These are phyloP conservation scores for Drechslerella coelobrocha DNA, from an alignment of 2,329 filamentous ascomycete species.

Conservation along the genomic window DNA sequence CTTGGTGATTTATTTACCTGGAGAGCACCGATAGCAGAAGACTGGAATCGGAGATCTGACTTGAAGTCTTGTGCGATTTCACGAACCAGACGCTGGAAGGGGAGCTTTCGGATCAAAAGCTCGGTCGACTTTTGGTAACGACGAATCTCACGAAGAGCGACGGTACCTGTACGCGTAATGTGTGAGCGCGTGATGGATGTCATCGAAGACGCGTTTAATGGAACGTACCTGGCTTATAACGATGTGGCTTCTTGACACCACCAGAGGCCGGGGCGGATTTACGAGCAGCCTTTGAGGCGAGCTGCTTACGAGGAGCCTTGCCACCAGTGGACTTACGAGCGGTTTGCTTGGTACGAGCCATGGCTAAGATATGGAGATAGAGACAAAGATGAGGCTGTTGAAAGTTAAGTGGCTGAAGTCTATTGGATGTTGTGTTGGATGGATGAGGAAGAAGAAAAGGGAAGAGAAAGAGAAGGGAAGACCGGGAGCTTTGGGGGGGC, in stretches of 20 bases:
- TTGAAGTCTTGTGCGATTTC: constrained; percentile 97
- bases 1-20: constrained; percentile 15
- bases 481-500: constrained; percentile 54
- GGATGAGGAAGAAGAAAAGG: constrained; percentile 21
- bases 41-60: constrained; percentile 96
- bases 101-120: constrained; percentile 94
- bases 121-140: constrained; percentile 98
- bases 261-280: constrained; percentile 97
- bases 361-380: constrained; percentile 44
- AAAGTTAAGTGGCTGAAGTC: constrained; percentile 52
- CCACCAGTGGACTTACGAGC: constrained; percentile 79
- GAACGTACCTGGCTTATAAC: constrained; percentile 84
- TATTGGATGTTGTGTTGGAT: constrained; percentile 54
- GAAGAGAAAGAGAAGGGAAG: constrained; percentile 1
- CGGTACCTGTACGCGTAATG: constrained; percentile 71
- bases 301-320: constrained; percentile 89
- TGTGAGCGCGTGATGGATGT: constrained; percentile 54
- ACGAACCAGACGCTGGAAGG: constrained; percentile 96
- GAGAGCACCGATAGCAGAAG: constrained; percentile 92
- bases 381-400: constrained; percentile 48
- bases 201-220: constrained; percentile 86
- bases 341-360: constrained; percentile 60
- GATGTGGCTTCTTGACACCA: constrained; percentile 87
- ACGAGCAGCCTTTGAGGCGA: constrained; percentile 98
- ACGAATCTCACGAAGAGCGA: constrained; percentile 98